Conservation (phyloP, 2,329 filamentous ascomycete species). For the Camillea tinctor region DNA sequence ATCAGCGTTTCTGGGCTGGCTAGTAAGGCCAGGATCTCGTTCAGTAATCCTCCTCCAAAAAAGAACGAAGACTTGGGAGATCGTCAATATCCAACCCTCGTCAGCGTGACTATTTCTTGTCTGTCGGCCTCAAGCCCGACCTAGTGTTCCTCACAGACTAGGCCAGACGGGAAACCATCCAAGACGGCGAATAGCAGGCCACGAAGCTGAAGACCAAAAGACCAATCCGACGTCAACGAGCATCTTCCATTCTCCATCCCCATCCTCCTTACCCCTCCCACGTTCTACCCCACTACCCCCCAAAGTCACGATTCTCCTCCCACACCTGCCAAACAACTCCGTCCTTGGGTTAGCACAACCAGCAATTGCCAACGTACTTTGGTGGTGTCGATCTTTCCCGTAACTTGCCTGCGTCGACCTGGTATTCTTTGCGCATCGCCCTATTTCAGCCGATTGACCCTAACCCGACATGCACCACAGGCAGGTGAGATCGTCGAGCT, state of each 20-base stretch:
- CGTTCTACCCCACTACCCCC: not conserved
- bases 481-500: not conserved
- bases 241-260: not conserved
- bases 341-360: not conserved
- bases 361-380: not conserved
- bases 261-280: no score
- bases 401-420: not conserved
- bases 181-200: not conserved
- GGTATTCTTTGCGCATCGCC: not conserved
- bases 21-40: not conserved
- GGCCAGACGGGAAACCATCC: not conserved
- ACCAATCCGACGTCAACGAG: not conserved
- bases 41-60: not conserved
- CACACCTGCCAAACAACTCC: not conserved
- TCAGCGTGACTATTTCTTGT: not conserved
- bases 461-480: not conserved
- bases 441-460: not conserved
- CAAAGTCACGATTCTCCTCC: not conserved
- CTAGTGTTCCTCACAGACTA: not conserved
- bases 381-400: not conserved
- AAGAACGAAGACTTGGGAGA: not conserved
- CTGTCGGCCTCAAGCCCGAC: not conserved
- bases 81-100: not conserved
- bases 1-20: not conserved
- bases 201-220: no score